Evolutionary conservation across 345 rosid species (phyloP).

Genomic region (Atalantia buxifolia): DNA sequence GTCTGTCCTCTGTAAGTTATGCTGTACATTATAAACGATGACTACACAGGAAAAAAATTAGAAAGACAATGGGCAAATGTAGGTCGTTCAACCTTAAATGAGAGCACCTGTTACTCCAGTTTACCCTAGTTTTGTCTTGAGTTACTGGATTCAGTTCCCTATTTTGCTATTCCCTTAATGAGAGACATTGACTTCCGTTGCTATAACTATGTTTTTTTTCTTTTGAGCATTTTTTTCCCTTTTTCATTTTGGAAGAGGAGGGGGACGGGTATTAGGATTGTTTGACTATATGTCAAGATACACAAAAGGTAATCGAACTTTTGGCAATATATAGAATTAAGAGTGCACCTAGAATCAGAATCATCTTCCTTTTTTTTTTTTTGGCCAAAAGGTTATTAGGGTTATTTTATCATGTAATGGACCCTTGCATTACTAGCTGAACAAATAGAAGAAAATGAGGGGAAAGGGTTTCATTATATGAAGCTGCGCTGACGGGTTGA

Average conservation of each 20-base stretch:
- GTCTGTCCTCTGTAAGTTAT: not conserved
- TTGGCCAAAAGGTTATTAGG: no score
- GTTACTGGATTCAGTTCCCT: not conserved
- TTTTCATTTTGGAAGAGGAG: not conserved
- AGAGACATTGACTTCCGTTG: not conserved
- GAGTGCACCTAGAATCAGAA: not conserved
- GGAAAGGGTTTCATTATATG: not conserved
- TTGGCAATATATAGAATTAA: not conserved
- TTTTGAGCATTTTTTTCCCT: not conserved
- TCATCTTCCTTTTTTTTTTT: not conserved
- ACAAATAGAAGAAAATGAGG: not conserved
- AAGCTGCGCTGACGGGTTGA: not conserved
- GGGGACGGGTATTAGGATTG: not conserved
- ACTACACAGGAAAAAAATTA: not conserved
- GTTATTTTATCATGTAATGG: not conserved
- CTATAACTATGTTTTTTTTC: not conserved
- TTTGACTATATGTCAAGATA: not conserved
- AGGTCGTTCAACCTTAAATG: not conserved
- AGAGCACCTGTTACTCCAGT: not conserved
- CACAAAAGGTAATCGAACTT: not conserved
- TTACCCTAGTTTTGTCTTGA: not conserved
- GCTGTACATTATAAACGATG: not conserved
- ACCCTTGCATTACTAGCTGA: not conserved
- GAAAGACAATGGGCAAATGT: not conserved
- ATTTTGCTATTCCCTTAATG: not conserved